Base-by-base conservation (phyloP, 805 yeast species). In the Barnettozyma sp. region DNA sequence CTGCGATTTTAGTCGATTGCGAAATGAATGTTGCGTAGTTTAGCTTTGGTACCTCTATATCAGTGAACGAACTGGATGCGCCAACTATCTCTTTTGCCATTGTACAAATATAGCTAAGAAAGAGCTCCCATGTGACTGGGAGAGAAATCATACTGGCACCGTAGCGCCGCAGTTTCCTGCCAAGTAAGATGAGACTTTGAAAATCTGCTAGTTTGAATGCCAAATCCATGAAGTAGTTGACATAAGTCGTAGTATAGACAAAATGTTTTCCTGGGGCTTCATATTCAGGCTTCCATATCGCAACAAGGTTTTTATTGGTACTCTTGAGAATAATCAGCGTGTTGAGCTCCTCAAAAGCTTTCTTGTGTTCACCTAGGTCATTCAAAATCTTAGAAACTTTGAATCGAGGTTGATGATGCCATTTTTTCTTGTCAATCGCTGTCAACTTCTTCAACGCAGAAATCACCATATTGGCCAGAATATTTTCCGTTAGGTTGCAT, bases 221-320 rank as follows among this genome's bases (percentile, higher is more conserved):
- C 17, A 88, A 50, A 16, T 70, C 71, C 31, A 82, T 69, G 47
- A 69, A 78, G 50, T 79, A 82, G 31, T 62, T 55, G 16, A 84
- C 71, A 52, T 92, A 90, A 36, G 77, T 74, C 44, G 66, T 70
- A 22, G 81, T 79, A 58, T 82, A 86, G 9, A 75, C 76, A 54
- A 87, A 90, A 58, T 90, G 96, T 47, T 83, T 85, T 0, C 99
- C 99, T 0, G 97, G 92, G 15, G 94, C 61, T 55, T 94, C 98
- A 48, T 68, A 57, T 32, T 87, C 95, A 0, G 97, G 94, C 48
- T 86, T 86, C 97, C 98, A 92, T 39, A 92, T 83, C 45, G 76
- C 81, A 1, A 88, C 75, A 25, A 92, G 67, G 9, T 80, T 75
- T 50, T 86, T 82, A 28, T 76, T 74, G 3, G 73, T 68, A 1